Evolutionary conservation across 805 yeast genomes (phyloP).

Genomic region (Ogataea salicorniae): DNA sequence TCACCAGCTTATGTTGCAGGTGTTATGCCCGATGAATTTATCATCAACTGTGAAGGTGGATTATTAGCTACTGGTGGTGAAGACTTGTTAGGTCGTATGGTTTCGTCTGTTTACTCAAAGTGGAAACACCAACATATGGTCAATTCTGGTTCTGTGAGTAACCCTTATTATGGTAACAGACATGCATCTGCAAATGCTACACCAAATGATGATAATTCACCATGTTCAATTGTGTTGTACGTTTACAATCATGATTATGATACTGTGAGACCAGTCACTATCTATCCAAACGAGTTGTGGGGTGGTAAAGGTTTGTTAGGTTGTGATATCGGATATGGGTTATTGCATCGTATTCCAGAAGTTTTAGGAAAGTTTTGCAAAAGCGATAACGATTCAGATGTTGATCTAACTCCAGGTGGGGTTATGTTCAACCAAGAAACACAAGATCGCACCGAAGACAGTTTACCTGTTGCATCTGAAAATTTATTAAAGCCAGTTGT

Average conservation of each 20-base stretch:
- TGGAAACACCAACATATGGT: slow-evolving; percentile 14
- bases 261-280: slow-evolving; percentile 78
- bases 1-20: slow-evolving; percentile 85
- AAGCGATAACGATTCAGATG: slow-evolving; percentile 14
- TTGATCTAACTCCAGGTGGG: slow-evolving; percentile 21
- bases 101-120: slow-evolving; percentile 46
- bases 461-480: slow-evolving; percentile 4
- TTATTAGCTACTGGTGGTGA: slow-evolving; percentile 85
- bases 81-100: slow-evolving; percentile 62
- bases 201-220: slow-evolving; percentile 4
- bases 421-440: slow-evolving; percentile 16
- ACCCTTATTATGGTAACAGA: slow-evolving; percentile 22
- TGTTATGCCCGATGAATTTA: slow-evolving; percentile 80
- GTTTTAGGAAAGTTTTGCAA: slow-evolving; percentile 41
- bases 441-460: neutral
- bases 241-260: slow-evolving; percentile 90
- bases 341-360: slow-evolving; percentile 68
- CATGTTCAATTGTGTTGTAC: slow-evolving; percentile 45
- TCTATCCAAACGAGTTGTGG: slow-evolving; percentile 68
- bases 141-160: neutral
- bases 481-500: slow-evolving; percentile 18
- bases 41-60: slow-evolving; percentile 86
- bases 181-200: slow-evolving; percentile 4
- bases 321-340: slow-evolving; percentile 92
- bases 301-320: slow-evolving; percentile 85